Evolutionary conservation across 2,329 filamentous ascomycete species (phyloP), one percentile per base, ranked within the genome.

Genomic region (Curvularia spicifera): DNA sequence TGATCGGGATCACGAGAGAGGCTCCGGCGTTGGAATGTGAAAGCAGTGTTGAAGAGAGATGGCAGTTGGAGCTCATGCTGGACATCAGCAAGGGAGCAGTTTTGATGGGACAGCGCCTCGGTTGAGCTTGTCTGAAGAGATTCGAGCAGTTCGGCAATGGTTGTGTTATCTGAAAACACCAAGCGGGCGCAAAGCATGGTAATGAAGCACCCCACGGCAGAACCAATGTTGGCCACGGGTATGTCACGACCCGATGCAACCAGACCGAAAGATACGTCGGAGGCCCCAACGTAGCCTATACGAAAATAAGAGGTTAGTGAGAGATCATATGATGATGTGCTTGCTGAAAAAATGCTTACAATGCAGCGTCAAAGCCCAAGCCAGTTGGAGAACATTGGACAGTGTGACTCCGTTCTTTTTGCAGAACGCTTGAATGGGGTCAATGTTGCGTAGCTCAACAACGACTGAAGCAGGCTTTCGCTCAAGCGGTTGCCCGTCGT

Each of bases 141-240:
- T 29, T 79, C 78, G 0, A 83, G 71, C 0, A 79, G 68, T 10
- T 81, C 76, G 2, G 67, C 57, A 9, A 84, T 66, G 12, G 69
- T 45, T 66, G 75, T 53, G 45, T 76, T 53, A 65, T 72, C 53
- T 47, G 71, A 55, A 68, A 82, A 63, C 54, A 74, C 67, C 4
- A 84, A 73, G 5, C 80, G 78, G 57, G 80, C 84, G 45, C 83
- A 80, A 2, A 86, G 76, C 79, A 85, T 84, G 53, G 84, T 85
- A 57, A 86, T 82, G 47, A 85, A 82, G 9, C 79, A 77, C 0
- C 85, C 84, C 10, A 83, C 78, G 1, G 83, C 79, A 2, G 80
- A 75, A 2, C 81, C 76, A 10, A 85, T 80, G 0, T 79, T 78
- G 2, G 77, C 71, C 0, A 87, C 73, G 0, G 82, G 79, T 4